These are phyloP conservation scores for Colletotrichum falcatum DNA, from an alignment of 2,329 filamentous ascomycete genomes.

Conservation along the genomic window DNA sequence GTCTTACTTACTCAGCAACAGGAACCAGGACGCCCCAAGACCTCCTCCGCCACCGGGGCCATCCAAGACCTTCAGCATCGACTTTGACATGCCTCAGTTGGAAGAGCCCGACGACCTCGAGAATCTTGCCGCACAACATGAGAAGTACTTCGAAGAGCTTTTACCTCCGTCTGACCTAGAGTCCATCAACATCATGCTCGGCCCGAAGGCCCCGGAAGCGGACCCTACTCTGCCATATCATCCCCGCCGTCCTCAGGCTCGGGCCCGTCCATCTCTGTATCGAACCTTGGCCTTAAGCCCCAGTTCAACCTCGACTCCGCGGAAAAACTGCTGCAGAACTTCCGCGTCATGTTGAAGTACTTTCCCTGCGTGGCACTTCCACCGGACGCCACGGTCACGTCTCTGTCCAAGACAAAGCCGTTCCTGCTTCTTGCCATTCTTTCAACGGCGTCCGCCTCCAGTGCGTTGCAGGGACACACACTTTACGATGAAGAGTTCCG, in stretches of 20 bases:
- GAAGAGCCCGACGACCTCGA: slow-evolving; percentile 57
- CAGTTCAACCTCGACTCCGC: slow-evolving; percentile 69
- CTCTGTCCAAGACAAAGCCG: slow-evolving; percentile 59
- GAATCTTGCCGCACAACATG: slow-evolving; percentile 57
- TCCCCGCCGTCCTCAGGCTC: slow-evolving; percentile 43
- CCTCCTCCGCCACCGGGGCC: slow-evolving; percentile 53
- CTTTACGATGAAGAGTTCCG: slow-evolving; percentile 70
- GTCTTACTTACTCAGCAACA: slow-evolving; percentile 42
- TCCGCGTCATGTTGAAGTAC: slow-evolving; percentile 56
- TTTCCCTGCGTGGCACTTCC: slow-evolving; percentile 59
- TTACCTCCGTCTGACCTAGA: slow-evolving; percentile 48
- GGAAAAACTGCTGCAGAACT: slow-evolving; percentile 57
- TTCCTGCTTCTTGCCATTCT: slow-evolving; percentile 68
- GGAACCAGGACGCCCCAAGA: slow-evolving; percentile 39
- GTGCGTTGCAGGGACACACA: slow-evolving; percentile 62
- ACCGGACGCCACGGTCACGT: slow-evolving; percentile 55
- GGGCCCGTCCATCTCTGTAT: slow-evolving; percentile 48
- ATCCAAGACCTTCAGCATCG: slow-evolving; percentile 65
- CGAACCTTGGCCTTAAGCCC: slow-evolving; percentile 59
- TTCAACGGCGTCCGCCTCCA: slow-evolving; percentile 61
- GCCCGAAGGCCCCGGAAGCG: slow-evolving; percentile 13
- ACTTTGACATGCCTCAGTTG: slow-evolving; percentile 60
- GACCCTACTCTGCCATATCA: slow-evolving; percentile 33
- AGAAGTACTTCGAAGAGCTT: slow-evolving; percentile 55
- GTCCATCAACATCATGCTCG: slow-evolving; percentile 32